A percentile compares a stretch with the other conserved stretches of the same genome.
phyloP scores from a whole-genome alignment of 805 yeast genomes.

The Candida verbasci region DNA sequence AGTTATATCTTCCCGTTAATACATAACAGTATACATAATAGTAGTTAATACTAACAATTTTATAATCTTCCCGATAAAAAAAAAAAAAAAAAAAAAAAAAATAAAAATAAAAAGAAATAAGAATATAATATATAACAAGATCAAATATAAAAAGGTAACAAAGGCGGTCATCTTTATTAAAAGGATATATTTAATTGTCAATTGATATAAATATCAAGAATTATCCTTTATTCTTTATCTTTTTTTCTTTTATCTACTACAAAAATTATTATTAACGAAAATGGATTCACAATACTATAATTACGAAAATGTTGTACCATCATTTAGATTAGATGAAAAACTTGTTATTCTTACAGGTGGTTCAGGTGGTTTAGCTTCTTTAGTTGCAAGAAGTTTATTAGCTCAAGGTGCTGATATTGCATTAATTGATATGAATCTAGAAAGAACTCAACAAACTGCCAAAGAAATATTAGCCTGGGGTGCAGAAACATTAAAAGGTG shows the following conservation, averaged over 20 bases:
- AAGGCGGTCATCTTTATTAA: constrained; percentile 4
- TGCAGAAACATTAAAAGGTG: constrained; percentile 33
- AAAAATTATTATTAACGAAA: too few relatives aligned
- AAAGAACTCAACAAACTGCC: constrained; percentile 54
- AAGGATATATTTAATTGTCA: too few relatives aligned
- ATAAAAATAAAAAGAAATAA: not conserved
- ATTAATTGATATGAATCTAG: constrained; percentile 61
- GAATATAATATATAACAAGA: not conserved
- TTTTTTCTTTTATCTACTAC: not conserved
- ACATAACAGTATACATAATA: too few relatives aligned
- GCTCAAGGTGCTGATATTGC: constrained; percentile 80
- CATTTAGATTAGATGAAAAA: constrained; percentile 64
- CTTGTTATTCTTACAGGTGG: constrained; percentile 77
- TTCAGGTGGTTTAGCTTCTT: constrained; percentile 71
- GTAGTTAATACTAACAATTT: too few relatives aligned
- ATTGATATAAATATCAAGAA: not conserved
- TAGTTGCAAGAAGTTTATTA: constrained; percentile 59
- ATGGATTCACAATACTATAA: constrained; percentile 23
- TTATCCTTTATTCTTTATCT: too few relatives aligned
- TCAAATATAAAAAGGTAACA: not conserved
- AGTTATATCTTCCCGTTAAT: constrained; percentile 1
- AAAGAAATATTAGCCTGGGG: constrained; percentile 47
- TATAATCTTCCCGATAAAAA: constrained; percentile 2
- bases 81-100: not conserved
- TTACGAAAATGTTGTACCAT: constrained; percentile 50